Conservation (phyloP, 192 early-diverging fungal genomes). For the Gryganskiella cystojenkinii region DNA sequence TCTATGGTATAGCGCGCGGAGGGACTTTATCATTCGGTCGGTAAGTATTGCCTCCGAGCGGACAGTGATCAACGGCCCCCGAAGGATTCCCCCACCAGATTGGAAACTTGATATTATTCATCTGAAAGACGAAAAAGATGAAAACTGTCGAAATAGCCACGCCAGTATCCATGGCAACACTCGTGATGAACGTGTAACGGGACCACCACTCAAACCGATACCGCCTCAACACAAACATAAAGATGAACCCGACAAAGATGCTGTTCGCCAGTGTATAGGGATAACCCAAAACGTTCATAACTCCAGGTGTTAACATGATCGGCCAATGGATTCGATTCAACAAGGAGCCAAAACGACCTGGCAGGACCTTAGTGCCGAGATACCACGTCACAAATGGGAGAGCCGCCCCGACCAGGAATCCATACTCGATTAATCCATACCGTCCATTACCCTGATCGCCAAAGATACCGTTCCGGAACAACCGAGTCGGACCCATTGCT, state of each 20-base stretch:
- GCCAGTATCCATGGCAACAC: constrained; percentile 70
- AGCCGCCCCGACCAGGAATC: constrained; percentile 64
- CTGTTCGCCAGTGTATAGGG: constrained; percentile 59
- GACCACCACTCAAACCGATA: constrained; percentile 65
- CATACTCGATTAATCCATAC: constrained; percentile 52
- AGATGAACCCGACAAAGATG: constrained; percentile 62
- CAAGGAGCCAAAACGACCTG: constrained; percentile 47
- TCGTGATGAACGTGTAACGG: constrained; percentile 76
- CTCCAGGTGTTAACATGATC: constrained; percentile 57
- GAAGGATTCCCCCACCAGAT: constrained; percentile 48
- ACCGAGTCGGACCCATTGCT: constrained; percentile 69
- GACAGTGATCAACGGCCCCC: neutral
- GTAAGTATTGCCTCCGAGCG: neutral
- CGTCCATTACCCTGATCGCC: constrained; percentile 32
- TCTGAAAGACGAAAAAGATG: constrained; percentile 53
- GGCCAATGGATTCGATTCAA: constrained; percentile 65
- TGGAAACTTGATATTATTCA: constrained; percentile 17
- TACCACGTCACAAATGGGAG: constrained; percentile 66
- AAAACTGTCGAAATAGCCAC: constrained; percentile 57
- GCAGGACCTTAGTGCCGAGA: constrained; percentile 60
- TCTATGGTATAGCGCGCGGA: neutral
- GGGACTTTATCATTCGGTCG: neutral
- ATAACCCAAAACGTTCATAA: constrained; percentile 60
- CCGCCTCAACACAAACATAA: constrained; percentile 61
- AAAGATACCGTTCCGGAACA: constrained; percentile 58